Evolutionary conservation across 306 rosid genomes (phyloP).

Genomic region (Echinosophora koreensis): DNA sequence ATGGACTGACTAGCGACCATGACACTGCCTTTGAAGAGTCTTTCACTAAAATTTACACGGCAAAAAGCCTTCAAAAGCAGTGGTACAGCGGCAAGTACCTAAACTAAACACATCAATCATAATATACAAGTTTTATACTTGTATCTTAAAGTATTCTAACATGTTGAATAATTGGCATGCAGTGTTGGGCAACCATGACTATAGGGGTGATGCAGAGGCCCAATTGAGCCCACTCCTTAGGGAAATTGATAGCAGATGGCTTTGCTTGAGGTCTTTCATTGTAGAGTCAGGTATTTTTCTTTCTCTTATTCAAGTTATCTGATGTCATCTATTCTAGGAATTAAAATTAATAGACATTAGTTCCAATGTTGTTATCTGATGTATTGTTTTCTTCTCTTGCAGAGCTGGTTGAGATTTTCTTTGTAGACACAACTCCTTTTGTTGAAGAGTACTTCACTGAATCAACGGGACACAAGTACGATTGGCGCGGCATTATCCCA

Average conservation of each 20-base stretch:
- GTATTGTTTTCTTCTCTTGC: neutral
- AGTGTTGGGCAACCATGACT: constrained; percentile 75
- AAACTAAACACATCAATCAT: constrained; percentile 31
- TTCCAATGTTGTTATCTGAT: constrained; percentile 1
- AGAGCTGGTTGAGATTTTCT: constrained; percentile 62
- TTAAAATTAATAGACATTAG: neutral
- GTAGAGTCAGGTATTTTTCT: constrained; percentile 57
- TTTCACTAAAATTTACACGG: constrained; percentile 56
- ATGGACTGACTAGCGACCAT: constrained; percentile 51
- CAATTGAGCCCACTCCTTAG: constrained; percentile 60
- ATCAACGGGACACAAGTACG: constrained; percentile 50
- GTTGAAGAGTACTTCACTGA: constrained; percentile 52
- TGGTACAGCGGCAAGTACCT: constrained; percentile 64
- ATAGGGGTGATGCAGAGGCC: constrained; percentile 64
- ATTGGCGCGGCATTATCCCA: constrained; percentile 56
- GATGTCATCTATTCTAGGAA: neutral
- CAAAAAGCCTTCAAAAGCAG: constrained; percentile 59
- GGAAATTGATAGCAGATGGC: constrained; percentile 60
- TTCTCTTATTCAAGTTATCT: neutral
- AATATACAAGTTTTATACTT: neutral
- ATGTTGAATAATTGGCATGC: constrained; percentile 32
- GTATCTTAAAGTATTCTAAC: neutral
- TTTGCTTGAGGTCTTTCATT: constrained; percentile 63
- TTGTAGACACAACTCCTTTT: constrained; percentile 69
- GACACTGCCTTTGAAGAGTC: constrained; percentile 61